Conservation (phyloP, 352 stramenopile species). For the Phytophthora colocasiae region DNA sequence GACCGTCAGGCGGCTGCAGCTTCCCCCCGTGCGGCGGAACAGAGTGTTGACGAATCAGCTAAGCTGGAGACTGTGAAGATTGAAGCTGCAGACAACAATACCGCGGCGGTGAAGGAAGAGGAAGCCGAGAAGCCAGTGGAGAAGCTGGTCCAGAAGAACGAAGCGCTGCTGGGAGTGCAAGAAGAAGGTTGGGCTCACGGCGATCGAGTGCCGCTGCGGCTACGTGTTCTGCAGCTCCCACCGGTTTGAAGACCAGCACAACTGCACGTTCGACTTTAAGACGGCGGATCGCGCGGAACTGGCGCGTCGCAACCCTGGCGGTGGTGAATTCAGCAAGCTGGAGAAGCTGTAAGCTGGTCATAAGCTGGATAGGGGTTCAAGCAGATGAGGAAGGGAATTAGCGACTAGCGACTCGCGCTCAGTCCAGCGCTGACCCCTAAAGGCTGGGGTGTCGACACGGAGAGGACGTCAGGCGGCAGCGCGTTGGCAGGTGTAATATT, state of each 20-base stretch:
- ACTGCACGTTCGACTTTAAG: conserved; percentile 90
- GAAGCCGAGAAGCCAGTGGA: conserved; percentile 17
- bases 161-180: conserved; percentile 93
- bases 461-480: neutral
- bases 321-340: conserved; percentile 86
- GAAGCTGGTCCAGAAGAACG: conserved; percentile 87
- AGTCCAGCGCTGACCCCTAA: conserved; percentile 31
- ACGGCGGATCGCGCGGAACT: conserved; percentile 75
- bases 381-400: neutral
- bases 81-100: conserved; percentile 20
- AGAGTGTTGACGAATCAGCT: conserved; percentile 30
- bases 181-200: conserved; percentile 92
- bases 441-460: neutral
- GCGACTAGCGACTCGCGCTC: conserved; percentile 9
- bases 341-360: conserved; percentile 71
- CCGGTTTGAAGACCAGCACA: conserved; percentile 89
- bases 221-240: conserved; percentile 90
- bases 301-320: conserved; percentile 79
- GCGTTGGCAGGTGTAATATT: conserved; percentile 41
- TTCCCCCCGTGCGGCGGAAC: conserved; percentile 26
- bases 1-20: conserved; percentile 59
- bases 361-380: neutral
- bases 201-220: conserved; percentile 90
- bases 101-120: conserved; percentile 13
- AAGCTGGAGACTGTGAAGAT: conserved; percentile 12